Percentiles rank a stretch among this genome's conserved stretches.
phyloP scores from a whole-genome alignment of 2,329 filamentous ascomycete species.

The Colletotrichum trifolii region DNA sequence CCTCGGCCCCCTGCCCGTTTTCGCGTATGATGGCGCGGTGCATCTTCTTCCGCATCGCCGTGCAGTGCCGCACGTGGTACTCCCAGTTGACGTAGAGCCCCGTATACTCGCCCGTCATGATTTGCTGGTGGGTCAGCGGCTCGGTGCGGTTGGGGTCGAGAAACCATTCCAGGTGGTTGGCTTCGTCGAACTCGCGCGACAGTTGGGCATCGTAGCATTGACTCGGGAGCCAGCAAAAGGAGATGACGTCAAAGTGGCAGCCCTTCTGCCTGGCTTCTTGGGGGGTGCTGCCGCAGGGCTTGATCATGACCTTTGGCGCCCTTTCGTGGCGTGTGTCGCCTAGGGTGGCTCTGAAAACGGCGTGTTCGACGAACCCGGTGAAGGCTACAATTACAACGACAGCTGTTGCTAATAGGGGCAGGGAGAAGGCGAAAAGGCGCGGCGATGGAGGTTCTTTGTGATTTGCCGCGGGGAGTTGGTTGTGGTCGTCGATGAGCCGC shows the following conservation, averaged over 20 bases:
- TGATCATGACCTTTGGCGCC: not conserved
- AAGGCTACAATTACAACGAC: not conserved
- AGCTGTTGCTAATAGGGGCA: not conserved
- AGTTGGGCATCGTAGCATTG: constrained; percentile 14
- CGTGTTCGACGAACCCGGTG: not conserved
- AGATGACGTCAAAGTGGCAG: constrained; percentile 22
- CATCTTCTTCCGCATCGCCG: constrained; percentile 40
- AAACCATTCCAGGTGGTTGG: constrained; percentile 29
- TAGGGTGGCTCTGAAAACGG: not conserved
- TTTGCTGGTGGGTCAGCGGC: constrained; percentile 28
- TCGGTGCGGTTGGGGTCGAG: constrained; percentile 29
- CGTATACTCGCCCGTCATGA: constrained; percentile 27
- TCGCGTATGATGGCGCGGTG: constrained; percentile 34
- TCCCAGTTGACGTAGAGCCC: constrained; percentile 36
- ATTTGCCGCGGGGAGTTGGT: not conserved
- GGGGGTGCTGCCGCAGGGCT: constrained; percentile 1
- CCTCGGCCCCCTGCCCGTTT: not conserved
- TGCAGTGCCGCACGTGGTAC: constrained; percentile 40
- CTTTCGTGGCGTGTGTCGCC: not conserved
- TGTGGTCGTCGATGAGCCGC: not conserved
- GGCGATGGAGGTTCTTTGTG: not conserved
- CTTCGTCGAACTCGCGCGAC: constrained; percentile 7
- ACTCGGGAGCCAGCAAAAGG: constrained; percentile 14
- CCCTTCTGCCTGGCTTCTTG: constrained; percentile 4
- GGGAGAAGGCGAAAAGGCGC: not conserved